A percentile compares a stretch with the other conserved stretches of the same genome.
These are phyloP conservation scores for Penicillium soppii DNA, from an alignment of 495 filamentous ascomycete genomes.

Conservation along the genomic window DNA sequence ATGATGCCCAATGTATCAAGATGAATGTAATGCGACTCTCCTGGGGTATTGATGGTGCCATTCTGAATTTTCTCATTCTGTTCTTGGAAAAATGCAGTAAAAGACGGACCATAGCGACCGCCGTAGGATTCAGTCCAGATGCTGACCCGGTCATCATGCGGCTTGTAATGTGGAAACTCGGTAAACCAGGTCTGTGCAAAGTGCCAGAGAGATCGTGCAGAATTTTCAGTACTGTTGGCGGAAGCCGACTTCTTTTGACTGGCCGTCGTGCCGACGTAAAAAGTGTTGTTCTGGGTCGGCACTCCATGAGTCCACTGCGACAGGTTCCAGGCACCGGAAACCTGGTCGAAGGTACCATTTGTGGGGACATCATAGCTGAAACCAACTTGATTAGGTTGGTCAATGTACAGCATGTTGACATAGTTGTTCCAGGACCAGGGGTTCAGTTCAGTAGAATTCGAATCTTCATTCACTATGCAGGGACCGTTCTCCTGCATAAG, in stretches of 20 bases:
- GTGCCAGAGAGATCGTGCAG: conserved; percentile 54
- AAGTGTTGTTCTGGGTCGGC: conserved; percentile 59
- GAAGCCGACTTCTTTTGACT: conserved; percentile 46
- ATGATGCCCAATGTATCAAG: conserved; percentile 54
- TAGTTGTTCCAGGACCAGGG: conserved; percentile 63
- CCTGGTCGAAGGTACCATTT: conserved; percentile 46
- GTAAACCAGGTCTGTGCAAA: conserved; percentile 59
- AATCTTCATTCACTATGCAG: conserved; percentile 53
- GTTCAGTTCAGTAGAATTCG: conserved; percentile 49
- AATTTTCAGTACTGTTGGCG: conserved; percentile 53
- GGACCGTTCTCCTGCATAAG: conserved; percentile 64
- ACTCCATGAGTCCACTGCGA: conserved; percentile 35
- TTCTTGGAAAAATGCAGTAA: conserved; percentile 62
- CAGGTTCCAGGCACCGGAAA: conserved; percentile 31
- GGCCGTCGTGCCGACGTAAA: conserved; percentile 59
- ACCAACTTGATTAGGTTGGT: conserved; percentile 62
- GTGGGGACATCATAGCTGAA: conserved; percentile 56
- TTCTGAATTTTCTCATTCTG: conserved; percentile 60
- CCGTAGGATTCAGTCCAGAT: conserved; percentile 62
- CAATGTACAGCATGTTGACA: conserved; percentile 64
- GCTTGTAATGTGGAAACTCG: conserved; percentile 56
- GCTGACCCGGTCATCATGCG: conserved; percentile 52
- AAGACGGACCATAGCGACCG: conserved; percentile 66
- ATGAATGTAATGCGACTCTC: conserved; percentile 40
- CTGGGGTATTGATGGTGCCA: conserved; percentile 23